phyloP scores from a whole-genome alignment of 257 asterid genomes.

The Anisodus acutangulus region DNA sequence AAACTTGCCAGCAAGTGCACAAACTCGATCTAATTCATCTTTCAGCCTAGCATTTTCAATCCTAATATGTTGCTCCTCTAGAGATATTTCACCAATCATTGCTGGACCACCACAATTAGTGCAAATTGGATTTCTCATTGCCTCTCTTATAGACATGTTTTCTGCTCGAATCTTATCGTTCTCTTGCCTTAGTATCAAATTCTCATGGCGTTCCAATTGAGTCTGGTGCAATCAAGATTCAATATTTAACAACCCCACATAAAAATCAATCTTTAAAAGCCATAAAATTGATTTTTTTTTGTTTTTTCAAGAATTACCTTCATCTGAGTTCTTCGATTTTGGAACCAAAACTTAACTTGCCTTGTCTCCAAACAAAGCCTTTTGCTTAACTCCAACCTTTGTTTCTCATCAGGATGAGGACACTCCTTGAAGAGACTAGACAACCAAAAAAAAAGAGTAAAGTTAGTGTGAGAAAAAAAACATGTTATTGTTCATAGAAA shows the following conservation, averaged over 20 bases:
- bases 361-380: slow-evolving; percentile 79
- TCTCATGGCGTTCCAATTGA: slow-evolving; percentile 63
- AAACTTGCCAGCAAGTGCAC: slow-evolving; percentile 64
- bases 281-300: not conserved
- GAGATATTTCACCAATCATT: slow-evolving; percentile 56
- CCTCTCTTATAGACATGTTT: slow-evolving; percentile 62
- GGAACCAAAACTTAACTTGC: slow-evolving; percentile 96
- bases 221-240: slow-evolving; percentile 47
- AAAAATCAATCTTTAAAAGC: not conserved
- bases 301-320: slow-evolving; percentile 54
- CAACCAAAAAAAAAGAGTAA: not conserved
- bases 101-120: slow-evolving; percentile 64
- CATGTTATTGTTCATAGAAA: not conserved
- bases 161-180: slow-evolving; percentile 60
- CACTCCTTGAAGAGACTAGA: slow-evolving; percentile 89
- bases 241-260: not conserved
- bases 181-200: slow-evolving; percentile 57
- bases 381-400: slow-evolving; percentile 84
- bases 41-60: slow-evolving; percentile 56
- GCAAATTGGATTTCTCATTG: slow-evolving; percentile 62
- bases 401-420: slow-evolving; percentile 98
- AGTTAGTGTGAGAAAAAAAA: not conserved
- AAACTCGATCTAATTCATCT: slow-evolving; percentile 63
- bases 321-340: slow-evolving; percentile 94
- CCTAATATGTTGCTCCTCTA: slow-evolving; percentile 62